Base-by-base conservation (phyloP, 225 moss, liverwort and hornwort species). In the Physcomitrium patens region DNA sequence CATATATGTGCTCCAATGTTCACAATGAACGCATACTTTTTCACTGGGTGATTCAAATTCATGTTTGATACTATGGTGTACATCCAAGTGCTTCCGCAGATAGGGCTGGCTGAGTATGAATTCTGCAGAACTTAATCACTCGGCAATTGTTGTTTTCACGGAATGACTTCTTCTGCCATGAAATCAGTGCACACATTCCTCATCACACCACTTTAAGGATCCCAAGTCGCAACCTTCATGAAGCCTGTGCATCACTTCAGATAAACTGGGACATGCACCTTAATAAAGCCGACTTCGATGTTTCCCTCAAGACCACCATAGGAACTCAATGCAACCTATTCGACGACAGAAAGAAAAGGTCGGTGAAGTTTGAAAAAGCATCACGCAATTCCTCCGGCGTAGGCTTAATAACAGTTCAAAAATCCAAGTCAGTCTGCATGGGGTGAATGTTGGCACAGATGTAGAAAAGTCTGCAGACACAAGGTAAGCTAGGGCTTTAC, bases 151-250 rank as follows among this genome's bases (percentile, higher is more conserved):
- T 52, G 14, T 41, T 62, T 22, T 14, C 14, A 20, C 79, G 86
- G 85, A 85, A 72, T 90, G 91, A 91, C 4, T 82, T 82, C 64
- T 81, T 88, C 24, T 91, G 88, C 67, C 88, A 88, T 72, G 86
- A 91, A 55, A 91, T 88, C 59, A 91, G 91, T 60, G 91, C 88
- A 19, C 91, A 91, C 68, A 88, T 91, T 68, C 91, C 91, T 8
- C 88, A 91, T 66, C 88, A 91, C 60, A 52, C 86, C 52, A 86
- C 91, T 8, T 67, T 84, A 14, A 76, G 79, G 60, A 88, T 91
- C 72, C 88, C 91, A 12, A 91, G 91, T 74, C 89, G 89, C 78
- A 91, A 89, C 66, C 91, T 91, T 16, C 86, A 89, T 20, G 87
- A 73, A 77, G 87, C 91, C 0, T 82, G 89, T 61, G 87, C 74